Base-by-base conservation (phyloP, 768 basidiomycete genomes). In the Hortiboletus flavorubellus region DNA sequence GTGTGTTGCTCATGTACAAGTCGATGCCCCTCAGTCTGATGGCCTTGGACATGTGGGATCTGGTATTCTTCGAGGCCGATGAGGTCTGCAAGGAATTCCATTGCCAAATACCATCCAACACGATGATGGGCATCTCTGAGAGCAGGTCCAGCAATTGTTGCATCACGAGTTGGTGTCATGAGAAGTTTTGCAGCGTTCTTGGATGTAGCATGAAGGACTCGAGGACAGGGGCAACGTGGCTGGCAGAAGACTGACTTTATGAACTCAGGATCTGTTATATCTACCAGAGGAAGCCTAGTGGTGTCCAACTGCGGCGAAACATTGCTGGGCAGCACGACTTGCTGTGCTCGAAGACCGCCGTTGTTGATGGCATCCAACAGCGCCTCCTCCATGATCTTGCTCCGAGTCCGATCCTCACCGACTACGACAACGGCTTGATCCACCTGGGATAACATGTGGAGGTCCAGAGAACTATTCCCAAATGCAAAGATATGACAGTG, bases 91-190 rank as follows among this genome's bases (percentile, higher is more conserved):
- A 57, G 53, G 56, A 57, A 57, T 53, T 57, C 56, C 56, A 55
- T 57, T 48, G 56, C 56, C 42, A 57, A 48, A 49, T 57, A 57
- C 56, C 56, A 57, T 41, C 56, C 56, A 55, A 57, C 56, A 48
- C 56, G 56, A 57, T 53, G 53, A 55, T 57, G 56, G 41, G 56
- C 56, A 33, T 55, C 52, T 55, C 56, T 57, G 56, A 57, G 56
- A 48, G 56, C 56, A 9, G 56, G 56, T 48, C 56, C 52, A 48
- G 56, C 53, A 44, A 57, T 57, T 46, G 56, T 55, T 55, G 56
- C 56, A 26, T 57, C 5, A 46, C 56, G 52, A 55, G 56, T 57
- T 55, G 56, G 56, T 4, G 52, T 57, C 56, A 48, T 57, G 41
- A 57, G 56, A 34, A 57, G 56, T 44, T 57, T 57, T 16, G 53